Base-by-base conservation (phyloP, 805 yeast species). In the Candida ortonii region DNA sequence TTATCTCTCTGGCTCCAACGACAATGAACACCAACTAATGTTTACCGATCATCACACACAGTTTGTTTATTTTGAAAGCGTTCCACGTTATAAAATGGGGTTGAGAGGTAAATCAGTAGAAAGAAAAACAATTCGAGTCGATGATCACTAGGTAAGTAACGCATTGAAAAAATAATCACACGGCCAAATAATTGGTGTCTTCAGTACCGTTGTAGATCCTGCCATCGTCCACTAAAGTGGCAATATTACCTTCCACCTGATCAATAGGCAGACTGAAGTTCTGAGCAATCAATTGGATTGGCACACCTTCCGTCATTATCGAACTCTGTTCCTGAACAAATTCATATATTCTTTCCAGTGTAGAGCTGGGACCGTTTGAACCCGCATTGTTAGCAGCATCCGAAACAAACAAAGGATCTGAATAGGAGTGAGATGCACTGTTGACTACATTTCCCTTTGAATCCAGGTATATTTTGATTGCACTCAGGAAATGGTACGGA, bases 241-340 rank as follows among this genome's bases (percentile, higher is more conserved):
- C 66, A 50, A 85, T 76, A 43, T 67, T 66, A 17, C 63, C 58
- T 41, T 64, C 62, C 14, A 73, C 80, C 19, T 68, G 71, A 16
- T 69, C 74, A 34, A 65, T 70, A 22, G 71, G 50, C 7, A 80
- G 39, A 32, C 65, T 68, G 50, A 83, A 63, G 20, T 69, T 65
- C 50, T 78, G 84, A 10, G 79, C 68, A 39, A 84, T 73, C 42
- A 75, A 66, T 36, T 70, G 73, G 9, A 76, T 64, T 15, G 85
- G 87, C n/a, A 83, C 87, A 47, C 90, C 90, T 53, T 83, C 88
- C 28, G 69, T 73, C 84, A 78, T 81, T 32, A 70, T 63, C 41
- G 68, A 64, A 35, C 80, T 59, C 52, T 72, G 64, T 40, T 71
- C 68, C 48, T 67, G 59, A 39, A 78, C 64, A 32, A 74, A 68